These are phyloP conservation scores for Pestalotiopsis sp. DNA, from an alignment of 2,329 filamentous ascomycete genomes.

Conservation along the genomic window DNA sequence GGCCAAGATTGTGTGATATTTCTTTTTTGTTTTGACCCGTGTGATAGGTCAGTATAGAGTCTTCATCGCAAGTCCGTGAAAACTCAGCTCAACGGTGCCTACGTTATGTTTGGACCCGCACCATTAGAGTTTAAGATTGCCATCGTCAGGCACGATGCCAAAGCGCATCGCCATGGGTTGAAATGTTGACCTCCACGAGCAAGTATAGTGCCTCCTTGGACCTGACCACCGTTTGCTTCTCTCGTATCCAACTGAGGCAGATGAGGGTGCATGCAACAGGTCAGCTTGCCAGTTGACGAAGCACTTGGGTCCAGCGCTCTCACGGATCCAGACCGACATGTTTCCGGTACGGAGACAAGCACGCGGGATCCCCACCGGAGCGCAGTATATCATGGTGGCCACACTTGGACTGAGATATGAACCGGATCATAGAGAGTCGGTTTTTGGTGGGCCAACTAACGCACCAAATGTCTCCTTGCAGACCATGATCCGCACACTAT, in stretches of 20 bases:
- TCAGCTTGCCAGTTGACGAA: not conserved
- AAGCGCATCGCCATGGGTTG: not conserved
- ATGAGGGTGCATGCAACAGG: not conserved
- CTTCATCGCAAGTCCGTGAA: not conserved
- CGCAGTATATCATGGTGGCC: not conserved
- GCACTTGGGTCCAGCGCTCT: not conserved
- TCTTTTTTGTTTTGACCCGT: too few relatives aligned
- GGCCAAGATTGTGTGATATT: too few relatives aligned
- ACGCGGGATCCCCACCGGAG: not conserved
- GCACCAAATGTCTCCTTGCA: not conserved
- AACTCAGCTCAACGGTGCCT: not conserved
- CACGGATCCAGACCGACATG: not conserved
- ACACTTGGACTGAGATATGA: not conserved
- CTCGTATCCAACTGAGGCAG: not conserved
- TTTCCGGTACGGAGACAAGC: not conserved
- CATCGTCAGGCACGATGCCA: not conserved
- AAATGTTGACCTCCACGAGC: not conserved
- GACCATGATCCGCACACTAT: not conserved
- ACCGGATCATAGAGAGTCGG: not conserved
- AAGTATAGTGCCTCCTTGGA: not conserved
- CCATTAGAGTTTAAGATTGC: not conserved
- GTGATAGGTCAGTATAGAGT: not conserved
- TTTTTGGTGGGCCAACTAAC: too few relatives aligned
- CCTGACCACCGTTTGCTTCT: not conserved
- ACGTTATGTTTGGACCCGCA: not conserved